Conservation (phyloP, 176 grass and related monocot genomes). For the Bromus sterilis region DNA sequence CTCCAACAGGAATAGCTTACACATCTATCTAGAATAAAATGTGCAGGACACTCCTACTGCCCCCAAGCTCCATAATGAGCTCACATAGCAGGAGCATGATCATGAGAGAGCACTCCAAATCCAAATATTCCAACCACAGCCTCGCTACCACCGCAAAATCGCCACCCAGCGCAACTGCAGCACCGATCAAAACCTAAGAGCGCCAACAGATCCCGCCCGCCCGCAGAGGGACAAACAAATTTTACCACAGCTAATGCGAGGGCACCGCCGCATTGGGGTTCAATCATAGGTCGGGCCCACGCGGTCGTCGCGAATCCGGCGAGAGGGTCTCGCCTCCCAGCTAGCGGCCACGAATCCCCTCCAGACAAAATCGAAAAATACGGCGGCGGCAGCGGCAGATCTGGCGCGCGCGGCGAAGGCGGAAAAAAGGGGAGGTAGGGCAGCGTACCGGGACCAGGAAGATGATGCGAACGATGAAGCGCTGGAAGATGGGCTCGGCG, state of each 20-base stretch:
- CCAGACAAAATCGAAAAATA: background rate
- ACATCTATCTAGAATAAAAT: background rate
- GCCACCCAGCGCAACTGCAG: background rate
- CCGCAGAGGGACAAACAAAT: background rate
- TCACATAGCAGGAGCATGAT: background rate
- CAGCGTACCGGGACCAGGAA: slow-evolving; percentile 75
- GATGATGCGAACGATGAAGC: slow-evolving; percentile 87
- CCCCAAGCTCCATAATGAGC: background rate
- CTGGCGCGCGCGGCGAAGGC: background rate
- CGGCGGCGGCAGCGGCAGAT: slow-evolving; percentile 13
- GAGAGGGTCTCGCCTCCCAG: background rate
- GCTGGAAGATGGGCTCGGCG: slow-evolving; percentile 72
- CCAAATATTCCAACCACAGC: background rate
- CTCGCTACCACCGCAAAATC: background rate
- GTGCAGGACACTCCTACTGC: background rate
- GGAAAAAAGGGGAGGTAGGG: background rate
- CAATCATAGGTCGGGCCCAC: background rate
- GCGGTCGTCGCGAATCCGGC: background rate
- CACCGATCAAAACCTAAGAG: background rate
- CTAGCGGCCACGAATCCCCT: background rate
- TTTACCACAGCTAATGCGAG: background rate
- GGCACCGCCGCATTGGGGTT: background rate
- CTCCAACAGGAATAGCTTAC: background rate
- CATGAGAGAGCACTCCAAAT: background rate
- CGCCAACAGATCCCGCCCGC: background rate